phyloP scores from a whole-genome alignment of 2,329 filamentous ascomycete species.

The Scopulariopsis brevicaulis region DNA sequence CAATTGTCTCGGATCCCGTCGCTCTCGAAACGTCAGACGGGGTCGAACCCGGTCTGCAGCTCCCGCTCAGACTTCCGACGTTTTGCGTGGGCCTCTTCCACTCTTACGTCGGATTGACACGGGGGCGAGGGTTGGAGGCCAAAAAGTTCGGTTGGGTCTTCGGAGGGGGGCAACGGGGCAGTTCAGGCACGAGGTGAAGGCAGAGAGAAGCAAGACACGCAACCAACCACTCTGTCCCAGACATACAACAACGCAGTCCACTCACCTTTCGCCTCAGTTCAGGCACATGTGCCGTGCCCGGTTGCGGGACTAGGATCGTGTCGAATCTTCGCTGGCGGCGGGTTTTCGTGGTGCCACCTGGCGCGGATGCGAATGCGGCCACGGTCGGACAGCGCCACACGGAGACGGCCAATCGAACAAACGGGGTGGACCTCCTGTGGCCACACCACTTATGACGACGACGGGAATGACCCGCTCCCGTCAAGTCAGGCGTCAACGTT shows the following conservation, averaged over 20 bases:
- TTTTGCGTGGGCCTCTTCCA: not conserved
- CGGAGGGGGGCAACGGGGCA: not conserved
- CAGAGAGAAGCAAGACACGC: not conserved
- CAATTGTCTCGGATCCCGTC: slow-evolving; percentile 3
- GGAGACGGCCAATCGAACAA: not conserved
- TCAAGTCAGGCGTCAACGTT: not conserved
- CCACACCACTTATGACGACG: too few species aligned
- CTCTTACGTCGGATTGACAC: not conserved
- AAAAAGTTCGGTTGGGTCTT: not conserved
- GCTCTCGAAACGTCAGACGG: slow-evolving; percentile 2
- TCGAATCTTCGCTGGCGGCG: not conserved
- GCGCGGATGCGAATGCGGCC: not conserved
- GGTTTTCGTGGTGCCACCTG: not conserved
- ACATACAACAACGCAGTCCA: not conserved
- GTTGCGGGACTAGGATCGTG: not conserved
- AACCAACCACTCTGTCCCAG: not conserved
- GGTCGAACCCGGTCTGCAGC: slow-evolving; percentile 1
- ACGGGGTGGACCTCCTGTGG: too few species aligned
- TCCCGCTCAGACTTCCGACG: not conserved
- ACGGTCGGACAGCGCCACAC: not conserved
- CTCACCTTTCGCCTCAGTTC: not conserved
- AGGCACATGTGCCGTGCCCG: not conserved
- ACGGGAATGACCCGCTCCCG: too few species aligned
- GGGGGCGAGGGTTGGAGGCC: not conserved
- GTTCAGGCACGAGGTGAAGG: not conserved